phyloP scores from a whole-genome alignment of 2,329 filamentous ascomycete genomes.

The Dothiorella sarmentorum region DNA sequence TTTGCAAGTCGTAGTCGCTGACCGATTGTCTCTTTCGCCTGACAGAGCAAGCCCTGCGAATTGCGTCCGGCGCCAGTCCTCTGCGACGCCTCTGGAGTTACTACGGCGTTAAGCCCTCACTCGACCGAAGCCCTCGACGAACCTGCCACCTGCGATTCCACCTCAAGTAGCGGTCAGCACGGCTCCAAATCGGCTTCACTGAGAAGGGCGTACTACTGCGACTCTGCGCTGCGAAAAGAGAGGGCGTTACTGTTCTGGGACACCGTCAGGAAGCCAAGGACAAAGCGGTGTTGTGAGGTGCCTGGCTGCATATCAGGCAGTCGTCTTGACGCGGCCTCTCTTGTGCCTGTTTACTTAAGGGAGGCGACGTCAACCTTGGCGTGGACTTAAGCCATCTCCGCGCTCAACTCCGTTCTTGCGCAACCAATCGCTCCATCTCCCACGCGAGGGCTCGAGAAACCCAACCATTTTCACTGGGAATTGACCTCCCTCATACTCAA shows the following conservation, averaged over 20 bases:
- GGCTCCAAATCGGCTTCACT: not conserved
- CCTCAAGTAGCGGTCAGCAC: not conserved
- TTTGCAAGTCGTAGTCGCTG: slow-evolving; percentile 3
- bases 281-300: not conserved
- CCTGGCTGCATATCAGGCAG: slow-evolving; percentile 8
- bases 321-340: not conserved
- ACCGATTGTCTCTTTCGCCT: not conserved
- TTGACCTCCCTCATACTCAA: not conserved
- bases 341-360: not conserved
- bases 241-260: not conserved
- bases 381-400: slow-evolving; percentile 15
- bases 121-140: slow-evolving; percentile 4
- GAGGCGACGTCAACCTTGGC: not conserved
- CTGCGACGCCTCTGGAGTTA: slow-evolving; percentile 16
- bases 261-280: not conserved
- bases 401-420: slow-evolving; percentile 5
- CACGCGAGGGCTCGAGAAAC: not conserved
- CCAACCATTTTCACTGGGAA: not conserved
- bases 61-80: not conserved
- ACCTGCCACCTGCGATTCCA: not conserved
- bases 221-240: not conserved
- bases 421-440: not conserved
- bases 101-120: slow-evolving; percentile 16
- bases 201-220: not conserved
- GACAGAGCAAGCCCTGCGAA: slow-evolving; percentile 4